phyloP scores from a whole-genome alignment of 1,284 basidiomycete species.

The Marasmius fiardii region DNA sequence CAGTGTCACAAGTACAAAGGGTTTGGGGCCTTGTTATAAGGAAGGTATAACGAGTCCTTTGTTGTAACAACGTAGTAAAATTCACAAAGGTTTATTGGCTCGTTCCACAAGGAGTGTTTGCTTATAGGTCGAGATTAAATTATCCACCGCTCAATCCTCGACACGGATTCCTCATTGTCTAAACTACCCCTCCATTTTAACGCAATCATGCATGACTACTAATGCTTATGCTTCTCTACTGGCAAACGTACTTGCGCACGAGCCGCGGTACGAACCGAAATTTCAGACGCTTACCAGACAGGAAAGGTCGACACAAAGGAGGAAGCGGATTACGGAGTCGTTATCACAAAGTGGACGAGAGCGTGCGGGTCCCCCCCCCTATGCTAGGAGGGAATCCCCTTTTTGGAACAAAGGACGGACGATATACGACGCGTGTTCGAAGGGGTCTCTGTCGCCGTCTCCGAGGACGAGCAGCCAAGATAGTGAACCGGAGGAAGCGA shows the following conservation, averaged over 20 bases:
- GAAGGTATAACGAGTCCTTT: neutral
- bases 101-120: neutral
- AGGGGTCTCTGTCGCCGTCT: neutral
- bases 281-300: constrained; percentile 7
- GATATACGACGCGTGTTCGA: neutral
- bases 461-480: neutral
- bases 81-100: neutral
- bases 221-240: neutral
- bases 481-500: neutral
- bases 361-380: neutral
- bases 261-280: constrained; percentile 3
- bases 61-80: neutral
- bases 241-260: neutral
- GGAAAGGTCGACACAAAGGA: constrained; percentile 1
- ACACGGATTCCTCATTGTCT: neutral
- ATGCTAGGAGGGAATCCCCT: neutral
- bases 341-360: neutral
- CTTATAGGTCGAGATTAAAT: neutral
- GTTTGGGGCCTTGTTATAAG: neutral
- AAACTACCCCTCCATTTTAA: neutral
- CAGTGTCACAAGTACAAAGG: neutral
- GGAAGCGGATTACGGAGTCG: neutral
- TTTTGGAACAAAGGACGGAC: neutral
- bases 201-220: neutral
- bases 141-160: neutral